Conservation (phyloP, 2,329 filamentous ascomycete species). For the Diaporthe amygdali region DNA sequence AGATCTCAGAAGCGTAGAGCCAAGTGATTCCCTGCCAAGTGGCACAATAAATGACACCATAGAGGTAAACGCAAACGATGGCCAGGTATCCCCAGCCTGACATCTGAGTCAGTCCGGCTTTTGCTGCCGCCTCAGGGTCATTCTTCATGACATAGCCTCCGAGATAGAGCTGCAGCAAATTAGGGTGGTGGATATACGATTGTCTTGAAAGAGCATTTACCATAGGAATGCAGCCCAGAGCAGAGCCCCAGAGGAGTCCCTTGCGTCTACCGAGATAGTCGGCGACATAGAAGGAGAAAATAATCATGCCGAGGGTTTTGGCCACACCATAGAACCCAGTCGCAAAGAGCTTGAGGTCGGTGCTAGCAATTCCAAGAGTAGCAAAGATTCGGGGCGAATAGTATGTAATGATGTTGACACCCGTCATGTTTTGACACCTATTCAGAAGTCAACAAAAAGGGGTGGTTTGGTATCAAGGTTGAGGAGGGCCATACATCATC, state of each 20-base stretch:
- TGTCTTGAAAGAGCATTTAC: background rate
- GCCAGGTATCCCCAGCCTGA: slow-evolving; percentile 5
- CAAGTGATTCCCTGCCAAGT: slow-evolving; percentile 3
- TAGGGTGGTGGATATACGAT: background rate
- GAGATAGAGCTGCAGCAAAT: background rate
- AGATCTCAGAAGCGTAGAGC: slow-evolving; percentile 6
- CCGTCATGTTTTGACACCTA: slow-evolving; percentile 70
- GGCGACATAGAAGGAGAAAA: slow-evolving; percentile 1
- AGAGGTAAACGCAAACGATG: slow-evolving; percentile 2
- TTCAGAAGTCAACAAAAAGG: slow-evolving; percentile 67
- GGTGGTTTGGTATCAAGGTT: too few relatives aligned
- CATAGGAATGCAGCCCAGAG: background rate
- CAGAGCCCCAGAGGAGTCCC: slow-evolving; percentile 1
- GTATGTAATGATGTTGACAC: slow-evolving; percentile 33
- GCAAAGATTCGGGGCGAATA: slow-evolving; percentile 63
- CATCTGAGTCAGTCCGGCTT: background rate
- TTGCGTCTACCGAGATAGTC: slow-evolving; percentile 1
- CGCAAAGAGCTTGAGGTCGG: slow-evolving; percentile 7
- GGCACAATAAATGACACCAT: slow-evolving; percentile 2
- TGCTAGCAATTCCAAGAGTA: background rate
- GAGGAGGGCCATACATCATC: background rate
- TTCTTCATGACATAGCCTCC: slow-evolving; percentile 5
- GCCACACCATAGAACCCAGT: slow-evolving; percentile 7
- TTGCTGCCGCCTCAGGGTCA: background rate
- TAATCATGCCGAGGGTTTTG: slow-evolving; percentile 7